Evolutionary conservation across 345 rosid species (phyloP), one percentile per base, ranked within the genome.

Genomic region (Firmiana major): DNA sequence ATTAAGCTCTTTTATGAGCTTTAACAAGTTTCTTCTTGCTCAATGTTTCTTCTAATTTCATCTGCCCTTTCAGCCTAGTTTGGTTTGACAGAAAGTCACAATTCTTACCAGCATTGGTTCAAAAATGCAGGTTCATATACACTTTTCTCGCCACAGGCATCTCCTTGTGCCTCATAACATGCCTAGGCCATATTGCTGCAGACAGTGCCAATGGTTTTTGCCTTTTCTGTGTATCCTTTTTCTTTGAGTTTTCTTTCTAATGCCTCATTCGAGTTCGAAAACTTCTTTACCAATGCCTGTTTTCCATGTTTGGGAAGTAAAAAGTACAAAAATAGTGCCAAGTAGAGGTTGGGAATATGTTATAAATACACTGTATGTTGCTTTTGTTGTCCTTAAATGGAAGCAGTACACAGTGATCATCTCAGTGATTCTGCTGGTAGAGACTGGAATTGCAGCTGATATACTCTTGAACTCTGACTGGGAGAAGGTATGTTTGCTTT

Each of bases 201-300:
- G 82, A 82, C 57, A 87, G 78, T 60, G 82, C 83, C 3, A 85
- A 84, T 68, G 76, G 80, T 15, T 85, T 80, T 54, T 88, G 88
- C 89, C 88, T 90, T 45, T 87, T 78, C 63, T 84, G 83, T 54
- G 93, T 90, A 90, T 87, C 93, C 89, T 90, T 83, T 16, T 45
- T 40, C 11, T 28, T 21, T 58, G 4, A 15, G 59, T 65, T 7
- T 28, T 28, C 36, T 24, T 59, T 59, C 34, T 11, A 22, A 59
- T 59, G 63, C 63, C 5, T 24, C 45, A 31, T 63, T 34, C 21
- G 36, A 59, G 36, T 59, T 10, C 42, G 6, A 57, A 3, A 48
- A 48, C 17, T 48, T 48, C 53, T 48, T 48, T 48, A 11, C 16
- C 16, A 51, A 16, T 51, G n/a, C n/a, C 21, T 17, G 2, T 17